These are phyloP conservation scores for Paspalum notatum DNA, from an alignment of 176 grass and related monocot genomes.

Conservation along the genomic window DNA sequence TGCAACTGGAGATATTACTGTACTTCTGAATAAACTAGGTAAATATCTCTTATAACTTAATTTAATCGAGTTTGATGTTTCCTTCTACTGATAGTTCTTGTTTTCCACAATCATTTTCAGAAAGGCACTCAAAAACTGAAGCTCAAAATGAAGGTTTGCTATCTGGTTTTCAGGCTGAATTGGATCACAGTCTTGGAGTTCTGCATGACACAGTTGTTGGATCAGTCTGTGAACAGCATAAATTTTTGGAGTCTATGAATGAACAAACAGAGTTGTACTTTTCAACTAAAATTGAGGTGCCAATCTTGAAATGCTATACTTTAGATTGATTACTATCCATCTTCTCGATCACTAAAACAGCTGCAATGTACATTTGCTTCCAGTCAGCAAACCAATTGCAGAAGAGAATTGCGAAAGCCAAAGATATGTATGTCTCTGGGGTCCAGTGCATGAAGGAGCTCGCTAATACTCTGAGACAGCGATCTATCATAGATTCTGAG, in stretches of 20 bases:
- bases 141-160: slow-evolving; percentile 62
- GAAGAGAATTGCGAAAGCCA: slow-evolving; percentile 60
- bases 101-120: slow-evolving; percentile 49
- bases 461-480: slow-evolving; percentile 44
- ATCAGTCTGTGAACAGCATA: slow-evolving; percentile 63
- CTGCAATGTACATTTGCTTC: slow-evolving; percentile 30
- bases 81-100: slow-evolving; percentile 29
- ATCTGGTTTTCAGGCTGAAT: slow-evolving; percentile 55
- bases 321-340: slow-evolving; percentile 18
- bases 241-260: slow-evolving; percentile 62
- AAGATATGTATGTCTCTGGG: slow-evolving; percentile 58
- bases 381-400: slow-evolving; percentile 65
- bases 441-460: slow-evolving; percentile 62
- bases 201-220: slow-evolving; percentile 61
- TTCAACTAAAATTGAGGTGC: slow-evolving; percentile 66
- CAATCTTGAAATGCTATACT: slow-evolving; percentile 25
- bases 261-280: slow-evolving; percentile 68
- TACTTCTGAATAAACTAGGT: slow-evolving; percentile 69
- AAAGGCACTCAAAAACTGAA: slow-evolving; percentile 66
- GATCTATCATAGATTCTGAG: slow-evolving; percentile 50
- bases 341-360: slow-evolving; percentile 25
- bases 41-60: slow-evolving; percentile 12
- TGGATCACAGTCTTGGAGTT: slow-evolving; percentile 60
- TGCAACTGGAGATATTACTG: slow-evolving; percentile 59
- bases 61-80: slow-evolving; percentile 31